Evolutionary conservation across 208 protist species (phyloP), one percentile per base, ranked within the genome.

Genomic region (Acanthamoeba healyi): DNA sequence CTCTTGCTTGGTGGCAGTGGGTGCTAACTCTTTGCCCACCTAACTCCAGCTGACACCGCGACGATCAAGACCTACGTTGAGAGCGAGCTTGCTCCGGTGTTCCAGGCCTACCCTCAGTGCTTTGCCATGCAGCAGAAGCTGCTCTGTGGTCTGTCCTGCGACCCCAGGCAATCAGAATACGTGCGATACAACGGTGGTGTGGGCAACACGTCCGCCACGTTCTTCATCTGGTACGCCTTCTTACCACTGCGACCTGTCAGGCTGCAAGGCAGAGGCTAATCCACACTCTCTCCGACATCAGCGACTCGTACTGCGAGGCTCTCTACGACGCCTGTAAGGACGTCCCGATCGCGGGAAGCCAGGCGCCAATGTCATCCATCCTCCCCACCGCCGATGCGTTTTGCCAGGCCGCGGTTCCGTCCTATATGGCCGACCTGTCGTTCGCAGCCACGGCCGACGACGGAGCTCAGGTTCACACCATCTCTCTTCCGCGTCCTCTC

Each of bases 91-190:
- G 10, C 0, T 17, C 87, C 90, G 4, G 63, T 84, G 44, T 94
- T 84, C 44, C 29, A 36, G 0, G 44, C 24, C 24, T 65, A 44
- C 34, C 42, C 90, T 6, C 17, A 58, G 40, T 94, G 90, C 34
- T 36, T 94, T 10, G 70, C 61, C 19, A 36, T 42, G 29, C 42
- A 61, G 49, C 49, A 94, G 70, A 44, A 61, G 24, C 26, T 94
- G 46, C 36, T 94, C 0, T 94, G 90, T 19, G 90, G 90, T 7
- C 67, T 94, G n/a, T 67, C 72, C 3, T 94, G 90, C 29, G 90
- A 94, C 22, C 90, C 90, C 10, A 32, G 61, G 24, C 90, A 94
- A 26, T 86, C 67, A 9, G 58, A 74, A 29, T 81, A 94, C 40
- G 70, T 84, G 0, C 9, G 9, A 4, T 29, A 17, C 1, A 32